phyloP scores from a whole-genome alignment of 148 eudicot species.

The Diospyros kaki region DNA sequence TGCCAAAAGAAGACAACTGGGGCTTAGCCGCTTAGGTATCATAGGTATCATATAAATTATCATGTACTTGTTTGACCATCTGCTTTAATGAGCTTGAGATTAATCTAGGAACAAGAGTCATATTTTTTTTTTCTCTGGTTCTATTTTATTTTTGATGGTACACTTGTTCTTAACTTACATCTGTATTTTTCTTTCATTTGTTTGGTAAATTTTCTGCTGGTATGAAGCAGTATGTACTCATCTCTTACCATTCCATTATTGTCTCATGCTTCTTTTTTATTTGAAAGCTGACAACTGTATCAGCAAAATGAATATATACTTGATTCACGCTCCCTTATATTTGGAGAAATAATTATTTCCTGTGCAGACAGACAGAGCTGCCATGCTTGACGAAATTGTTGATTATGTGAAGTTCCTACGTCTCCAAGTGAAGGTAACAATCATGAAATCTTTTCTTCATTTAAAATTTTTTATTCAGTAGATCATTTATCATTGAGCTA shows the following conservation, averaged over 20 bases:
- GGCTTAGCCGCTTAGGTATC: too few relatives aligned
- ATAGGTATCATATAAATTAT: too few relatives aligned
- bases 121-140: background rate
- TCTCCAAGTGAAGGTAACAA: slow-evolving; percentile 64
- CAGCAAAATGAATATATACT: too few relatives aligned
- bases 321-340: background rate
- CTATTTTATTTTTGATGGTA: too few relatives aligned
- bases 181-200: background rate
- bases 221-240: too few relatives aligned
- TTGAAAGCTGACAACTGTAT: too few relatives aligned
- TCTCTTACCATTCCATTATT: too few relatives aligned
- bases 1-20: background rate
- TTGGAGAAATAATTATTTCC: background rate
- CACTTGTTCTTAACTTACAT: too few relatives aligned
- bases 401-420: slow-evolving; percentile 66
- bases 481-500: background rate
- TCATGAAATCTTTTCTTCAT: slow-evolving; percentile 1
- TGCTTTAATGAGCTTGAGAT: too few relatives aligned
- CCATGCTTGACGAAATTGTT: slow-evolving; percentile 69
- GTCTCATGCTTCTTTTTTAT: too few relatives aligned
- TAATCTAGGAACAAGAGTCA: background rate
- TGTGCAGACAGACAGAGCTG: slow-evolving; percentile 67
- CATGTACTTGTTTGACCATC: too few relatives aligned
- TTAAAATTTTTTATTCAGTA: slow-evolving; percentile 9
- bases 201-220: background rate